phyloP scores from a whole-genome alignment of 768 basidiomycete species.

The Sarcodon aspratus region DNA sequence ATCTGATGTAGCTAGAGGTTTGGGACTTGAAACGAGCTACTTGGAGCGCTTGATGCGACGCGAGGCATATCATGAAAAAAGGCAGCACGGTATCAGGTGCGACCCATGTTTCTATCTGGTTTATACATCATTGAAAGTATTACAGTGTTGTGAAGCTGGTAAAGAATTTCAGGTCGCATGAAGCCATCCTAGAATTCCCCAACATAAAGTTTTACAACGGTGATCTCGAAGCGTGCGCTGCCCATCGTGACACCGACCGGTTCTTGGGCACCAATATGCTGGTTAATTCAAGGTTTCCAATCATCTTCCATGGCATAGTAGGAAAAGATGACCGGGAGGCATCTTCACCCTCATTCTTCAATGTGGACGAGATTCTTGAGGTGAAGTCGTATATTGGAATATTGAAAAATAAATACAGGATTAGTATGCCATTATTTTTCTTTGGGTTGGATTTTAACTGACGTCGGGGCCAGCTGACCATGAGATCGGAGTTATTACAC shows the following conservation, averaged over 20 bases:
- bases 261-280: constrained; percentile 17
- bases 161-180: constrained; percentile 58
- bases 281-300: constrained; percentile 37
- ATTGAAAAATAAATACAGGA: constrained; percentile 20
- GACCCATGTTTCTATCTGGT: constrained; percentile 1
- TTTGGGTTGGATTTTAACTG: background rate
- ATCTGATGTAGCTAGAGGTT: constrained; percentile 39
- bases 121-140: background rate
- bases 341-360: constrained; percentile 63
- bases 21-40: constrained; percentile 51
- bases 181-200: constrained; percentile 46
- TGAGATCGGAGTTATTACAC: constrained; percentile 34
- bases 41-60: constrained; percentile 40
- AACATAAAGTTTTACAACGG: constrained; percentile 47
- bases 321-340: constrained; percentile 60
- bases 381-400: constrained; percentile 34
- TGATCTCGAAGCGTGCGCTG: constrained; percentile 38
- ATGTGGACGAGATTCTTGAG: constrained; percentile 43
- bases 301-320: constrained; percentile 47
- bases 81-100: constrained; percentile 9
- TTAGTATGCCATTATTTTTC: constrained; percentile 18
- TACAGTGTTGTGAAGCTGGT: constrained; percentile 48
- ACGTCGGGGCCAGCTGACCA: background rate
- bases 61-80: constrained; percentile 13
- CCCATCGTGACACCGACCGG: constrained; percentile 16